Evolutionary conservation across 805 yeast species (phyloP), one percentile per base, ranked within the genome.

Genomic region (Ogataea kodamae): DNA sequence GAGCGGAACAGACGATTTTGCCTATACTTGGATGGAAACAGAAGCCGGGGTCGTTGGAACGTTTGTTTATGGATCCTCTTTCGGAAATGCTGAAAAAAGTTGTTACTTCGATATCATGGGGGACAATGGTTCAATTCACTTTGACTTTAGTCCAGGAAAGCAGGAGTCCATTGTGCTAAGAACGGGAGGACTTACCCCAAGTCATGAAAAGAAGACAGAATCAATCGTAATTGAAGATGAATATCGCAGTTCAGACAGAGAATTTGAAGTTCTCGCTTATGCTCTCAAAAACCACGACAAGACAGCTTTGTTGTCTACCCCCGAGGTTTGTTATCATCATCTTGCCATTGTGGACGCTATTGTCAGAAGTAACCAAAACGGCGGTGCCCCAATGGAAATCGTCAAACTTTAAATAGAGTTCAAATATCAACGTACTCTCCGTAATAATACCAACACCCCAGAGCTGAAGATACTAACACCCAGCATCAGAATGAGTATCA

Each of bases 301-400:
- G 13, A 33, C 51, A 7, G 33, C 28, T 16, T 35, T 55, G 13
- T 25, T 49, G 9, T 40, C 59, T 25, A 69, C 78, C n/a, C 95
- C 96, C 16, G 81, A 74, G 43, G 72, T 67, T 42, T 87, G 94
- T 5, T 89, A 83, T 78, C 96, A 89, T 61, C 97, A 90, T 60
- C 75, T 89, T 58, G 96, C 96, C 5, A 74, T 86, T 48, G 76
- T 90, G 38, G 95, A 76, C 36, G 97, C 96, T 17, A 83, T 85
- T 40, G 62, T 90, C 22, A 80, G 81, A 45, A 80, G 92, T 39
- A 74, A 86, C 22, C 48, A 63, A 11, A 59, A 68, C 20, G 64
- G 69, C 36, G 75, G 76, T 9, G 41, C 48, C 13, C 40, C 49
- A 3, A 63, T 60, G 8, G 28, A 31, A 5, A 67, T 68, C 9